phyloP scores from a whole-genome alignment of 2,329 filamentous ascomycete genomes.

The Beauveria rudraprayagi region DNA sequence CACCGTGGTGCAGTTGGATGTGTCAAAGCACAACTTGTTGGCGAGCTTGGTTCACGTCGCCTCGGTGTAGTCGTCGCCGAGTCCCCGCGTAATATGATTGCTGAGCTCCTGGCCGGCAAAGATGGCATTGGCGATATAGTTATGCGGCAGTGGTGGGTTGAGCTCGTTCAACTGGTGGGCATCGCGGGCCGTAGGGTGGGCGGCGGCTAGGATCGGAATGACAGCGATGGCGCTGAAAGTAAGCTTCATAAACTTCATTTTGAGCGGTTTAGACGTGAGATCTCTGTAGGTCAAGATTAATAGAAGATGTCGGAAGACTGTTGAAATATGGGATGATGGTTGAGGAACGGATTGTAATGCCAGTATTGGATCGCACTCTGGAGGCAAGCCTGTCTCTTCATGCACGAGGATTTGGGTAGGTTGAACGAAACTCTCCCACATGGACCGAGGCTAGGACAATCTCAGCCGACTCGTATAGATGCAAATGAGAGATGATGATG shows the following conservation, averaged over 20 bases:
- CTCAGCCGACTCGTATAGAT: no score
- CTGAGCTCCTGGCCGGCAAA: conserved; percentile 1
- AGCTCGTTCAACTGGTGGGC: neutral
- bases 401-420: no score
- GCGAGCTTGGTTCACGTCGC: neutral
- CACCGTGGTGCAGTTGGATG: neutral
- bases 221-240: neutral
- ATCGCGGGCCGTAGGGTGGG: neutral
- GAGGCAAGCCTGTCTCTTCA: no score
- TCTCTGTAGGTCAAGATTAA: no score
- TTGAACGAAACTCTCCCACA: no score
- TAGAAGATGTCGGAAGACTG: no score
- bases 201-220: neutral
- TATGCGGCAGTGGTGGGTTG: neutral
- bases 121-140: neutral
- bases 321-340: no score
- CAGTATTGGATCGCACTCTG: no score
- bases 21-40: neutral
- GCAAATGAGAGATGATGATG: no score
- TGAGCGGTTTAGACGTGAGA: neutral
- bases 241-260: neutral
- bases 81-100: neutral
- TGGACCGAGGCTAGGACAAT: no score
- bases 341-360: no score
- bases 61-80: neutral